phyloP scores from a whole-genome alignment of 2,329 filamentous ascomycete species.

The Aspergillus sp. region DNA sequence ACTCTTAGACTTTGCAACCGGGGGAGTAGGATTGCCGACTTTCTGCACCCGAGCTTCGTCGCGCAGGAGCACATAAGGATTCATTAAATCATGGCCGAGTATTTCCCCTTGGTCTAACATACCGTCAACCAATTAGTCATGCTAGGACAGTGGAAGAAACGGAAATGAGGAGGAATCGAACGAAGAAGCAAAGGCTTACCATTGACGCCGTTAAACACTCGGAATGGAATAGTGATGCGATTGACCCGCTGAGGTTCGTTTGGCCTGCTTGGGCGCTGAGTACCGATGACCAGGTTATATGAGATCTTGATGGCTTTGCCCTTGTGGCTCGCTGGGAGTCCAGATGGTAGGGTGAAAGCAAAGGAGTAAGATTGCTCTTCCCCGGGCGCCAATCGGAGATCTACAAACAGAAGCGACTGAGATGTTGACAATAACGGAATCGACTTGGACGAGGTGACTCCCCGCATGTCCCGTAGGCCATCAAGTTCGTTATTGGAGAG shows the following conservation, averaged over 20 bases:
- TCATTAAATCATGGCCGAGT: constrained; percentile 90
- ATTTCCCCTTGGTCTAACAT: constrained; percentile 70
- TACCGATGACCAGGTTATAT: constrained; percentile 88
- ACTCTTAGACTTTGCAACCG: constrained; percentile 39
- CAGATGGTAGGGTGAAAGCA: constrained; percentile 78
- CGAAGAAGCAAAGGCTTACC: constrained; percentile 41
- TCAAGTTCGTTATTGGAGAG: constrained; percentile 85
- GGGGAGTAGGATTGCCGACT: constrained; percentile 41
- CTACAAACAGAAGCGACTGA: constrained; percentile 93
- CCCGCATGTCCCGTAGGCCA: constrained; percentile 93
- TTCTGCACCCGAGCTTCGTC: constrained; percentile 72
- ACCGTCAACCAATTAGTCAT: constrained; percentile 19
- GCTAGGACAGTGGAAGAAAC: not conserved
- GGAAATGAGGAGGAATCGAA: not conserved
- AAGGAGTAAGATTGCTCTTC: constrained; percentile 89
- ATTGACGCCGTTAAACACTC: constrained; percentile 90
- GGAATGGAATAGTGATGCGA: constrained; percentile 89
- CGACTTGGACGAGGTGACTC: constrained; percentile 77
- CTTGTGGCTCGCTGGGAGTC: constrained; percentile 85
- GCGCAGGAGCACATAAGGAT: constrained; percentile 82
- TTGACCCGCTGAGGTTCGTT: constrained; percentile 78
- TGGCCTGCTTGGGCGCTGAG: constrained; percentile 76
- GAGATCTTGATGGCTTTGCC: constrained; percentile 92
- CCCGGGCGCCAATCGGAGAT: constrained; percentile 80
- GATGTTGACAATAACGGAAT: constrained; percentile 92